These are phyloP conservation scores for Chaetomium cochliodes DNA, from an alignment of 495 filamentous ascomycete genomes.

Conservation along the genomic window DNA sequence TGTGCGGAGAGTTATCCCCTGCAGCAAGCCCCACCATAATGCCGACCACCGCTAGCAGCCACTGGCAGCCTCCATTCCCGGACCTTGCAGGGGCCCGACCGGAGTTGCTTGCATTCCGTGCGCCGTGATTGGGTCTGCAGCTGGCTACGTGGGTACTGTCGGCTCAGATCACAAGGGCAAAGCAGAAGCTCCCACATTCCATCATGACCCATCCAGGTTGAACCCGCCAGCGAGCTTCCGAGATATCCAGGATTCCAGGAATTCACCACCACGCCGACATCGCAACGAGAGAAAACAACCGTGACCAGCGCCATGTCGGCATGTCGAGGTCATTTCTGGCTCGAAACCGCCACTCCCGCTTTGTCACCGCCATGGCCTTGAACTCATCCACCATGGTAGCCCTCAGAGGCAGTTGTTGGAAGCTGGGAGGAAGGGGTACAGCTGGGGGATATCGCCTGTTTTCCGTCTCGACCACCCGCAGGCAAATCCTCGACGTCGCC, in stretches of 20 bases:
- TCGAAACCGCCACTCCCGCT: slow-evolving; percentile 24
- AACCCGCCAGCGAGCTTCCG: neutral
- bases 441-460: slow-evolving; percentile 39
- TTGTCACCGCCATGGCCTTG: slow-evolving; percentile 13
- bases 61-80: too few species aligned
- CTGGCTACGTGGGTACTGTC: too few species aligned
- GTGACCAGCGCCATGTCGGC: slow-evolving; percentile 29
- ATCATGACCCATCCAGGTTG: neutral
- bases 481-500: slow-evolving; percentile 51
- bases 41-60: too few species aligned
- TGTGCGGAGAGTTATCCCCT: too few species aligned
- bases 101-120: too few species aligned
- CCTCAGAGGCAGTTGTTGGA: slow-evolving; percentile 5
- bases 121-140: too few species aligned
- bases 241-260: neutral
- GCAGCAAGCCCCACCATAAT: too few species aligned
- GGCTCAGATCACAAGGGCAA: too few species aligned
- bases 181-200: too few species aligned
- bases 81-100: too few species aligned
- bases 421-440: neutral
- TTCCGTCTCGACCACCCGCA: slow-evolving; percentile 41
- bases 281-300: neutral
- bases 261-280: neutral
- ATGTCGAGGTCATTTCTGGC: slow-evolving; percentile 31
- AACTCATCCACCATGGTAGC: slow-evolving; percentile 18